Evolutionary conservation across 1,284 basidiomycete genomes (phyloP).

Genomic region (Austropuccinia psidii): DNA sequence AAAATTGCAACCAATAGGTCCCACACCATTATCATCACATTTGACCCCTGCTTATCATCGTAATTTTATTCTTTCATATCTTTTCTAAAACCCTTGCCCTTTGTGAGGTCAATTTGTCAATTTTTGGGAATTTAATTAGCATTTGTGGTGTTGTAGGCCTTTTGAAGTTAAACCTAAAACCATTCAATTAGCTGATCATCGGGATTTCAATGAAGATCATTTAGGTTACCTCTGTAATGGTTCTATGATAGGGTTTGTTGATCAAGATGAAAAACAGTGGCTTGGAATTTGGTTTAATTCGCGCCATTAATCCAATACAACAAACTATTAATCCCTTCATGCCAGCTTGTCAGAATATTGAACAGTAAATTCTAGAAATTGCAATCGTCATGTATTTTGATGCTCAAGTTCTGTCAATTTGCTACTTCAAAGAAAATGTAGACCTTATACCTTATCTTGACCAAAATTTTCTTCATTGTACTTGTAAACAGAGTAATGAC

Average conservation of each 20-base stretch:
- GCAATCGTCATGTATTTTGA: constrained; percentile 10
- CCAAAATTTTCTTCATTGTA: background rate
- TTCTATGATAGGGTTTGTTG: background rate
- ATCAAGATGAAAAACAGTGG: background rate
- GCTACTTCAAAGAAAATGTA: too few relatives aligned
- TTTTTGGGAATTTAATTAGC: constrained; percentile 5
- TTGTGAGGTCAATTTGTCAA: background rate
- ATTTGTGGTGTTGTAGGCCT: background rate
- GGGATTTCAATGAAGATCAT: constrained; percentile 13
- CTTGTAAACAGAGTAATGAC: too few relatives aligned
- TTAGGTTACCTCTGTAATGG: constrained; percentile 7
- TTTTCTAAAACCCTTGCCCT: background rate
- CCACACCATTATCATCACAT: constrained; percentile 16
- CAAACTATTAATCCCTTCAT: background rate
- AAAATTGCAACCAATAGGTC: constrained; percentile 20
- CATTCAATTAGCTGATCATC: constrained; percentile 4
- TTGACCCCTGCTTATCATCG: constrained; percentile 10
- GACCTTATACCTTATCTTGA: constrained; percentile 10
- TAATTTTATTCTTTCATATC: constrained; percentile 15
- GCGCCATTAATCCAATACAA: background rate
- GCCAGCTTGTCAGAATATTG: background rate
- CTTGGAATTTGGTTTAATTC: constrained; percentile 11
- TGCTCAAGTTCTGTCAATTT: background rate
- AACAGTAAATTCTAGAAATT: background rate
- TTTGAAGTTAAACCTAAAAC: background rate